These are phyloP conservation scores for Solanum bukasovii DNA, from an alignment of 257 asterid genomes.

Conservation along the genomic window DNA sequence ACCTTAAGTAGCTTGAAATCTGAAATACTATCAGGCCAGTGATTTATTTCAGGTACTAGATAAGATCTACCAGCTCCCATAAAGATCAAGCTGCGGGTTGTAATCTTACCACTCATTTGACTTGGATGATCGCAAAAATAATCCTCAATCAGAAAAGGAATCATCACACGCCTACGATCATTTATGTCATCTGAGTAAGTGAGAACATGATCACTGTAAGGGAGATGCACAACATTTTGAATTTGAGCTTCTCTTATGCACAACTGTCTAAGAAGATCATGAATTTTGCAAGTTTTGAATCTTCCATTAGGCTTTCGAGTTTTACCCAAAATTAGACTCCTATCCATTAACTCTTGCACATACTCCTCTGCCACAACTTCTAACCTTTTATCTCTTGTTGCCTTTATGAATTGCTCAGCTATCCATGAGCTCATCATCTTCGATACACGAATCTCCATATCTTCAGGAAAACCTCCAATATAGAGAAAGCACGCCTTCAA, in stretches of 20 bases:
- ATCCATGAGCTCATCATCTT: not conserved
- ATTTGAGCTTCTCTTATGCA: not conserved
- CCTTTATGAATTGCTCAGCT: conserved; percentile 3
- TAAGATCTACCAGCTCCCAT: not conserved
- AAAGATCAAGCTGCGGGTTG: not conserved
- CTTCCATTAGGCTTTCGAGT: not conserved
- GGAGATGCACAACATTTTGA: not conserved
- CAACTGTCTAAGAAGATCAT: conserved; percentile 3
- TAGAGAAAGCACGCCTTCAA: conserved; percentile 9
- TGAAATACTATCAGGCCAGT: not conserved
- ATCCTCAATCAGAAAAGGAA: not conserved
- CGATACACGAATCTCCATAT: not conserved
- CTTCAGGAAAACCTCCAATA: not conserved
- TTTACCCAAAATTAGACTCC: not conserved
- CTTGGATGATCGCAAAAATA: not conserved
- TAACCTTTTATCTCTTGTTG: not conserved
- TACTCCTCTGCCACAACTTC: not conserved
- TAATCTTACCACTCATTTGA: not conserved
- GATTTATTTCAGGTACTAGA: not conserved
- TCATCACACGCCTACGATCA: not conserved
- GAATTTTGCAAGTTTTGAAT: conserved; percentile 2
- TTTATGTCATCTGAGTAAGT: not conserved
- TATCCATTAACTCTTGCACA: not conserved
- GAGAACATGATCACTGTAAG: not conserved
- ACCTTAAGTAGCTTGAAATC: not conserved